These are phyloP conservation scores for Tetracladium setigerum DNA, from an alignment of 495 filamentous ascomycete genomes.

Conservation along the genomic window DNA sequence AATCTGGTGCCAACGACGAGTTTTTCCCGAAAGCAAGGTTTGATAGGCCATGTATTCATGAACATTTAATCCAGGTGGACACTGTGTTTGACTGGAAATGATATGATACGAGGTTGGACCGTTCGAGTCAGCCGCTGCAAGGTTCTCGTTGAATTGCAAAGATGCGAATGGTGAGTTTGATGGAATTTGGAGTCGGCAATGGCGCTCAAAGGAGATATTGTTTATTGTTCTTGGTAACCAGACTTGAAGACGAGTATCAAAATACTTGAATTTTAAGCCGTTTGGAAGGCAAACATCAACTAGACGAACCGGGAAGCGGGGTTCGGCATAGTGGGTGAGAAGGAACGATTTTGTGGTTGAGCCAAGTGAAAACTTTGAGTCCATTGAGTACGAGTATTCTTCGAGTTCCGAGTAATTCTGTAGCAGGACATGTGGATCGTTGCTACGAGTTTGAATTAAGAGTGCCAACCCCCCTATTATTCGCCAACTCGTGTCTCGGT, in stretches of 20 bases:
- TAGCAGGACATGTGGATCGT: conserved; percentile 9
- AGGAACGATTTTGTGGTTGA: conserved; percentile 31
- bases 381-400: conserved; percentile 1
- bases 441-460: not conserved
- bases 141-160: conserved; percentile 11
- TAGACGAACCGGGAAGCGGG: conserved; percentile 22
- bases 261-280: conserved; percentile 25
- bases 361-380: conserved; percentile 22
- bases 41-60: conserved; percentile 47
- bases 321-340: conserved; percentile 23
- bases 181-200: conserved; percentile 23
- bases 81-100: conserved; percentile 43
- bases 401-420: conserved; percentile 18
- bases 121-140: conserved; percentile 15
- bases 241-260: conserved; percentile 18
- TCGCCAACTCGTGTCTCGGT: conserved; percentile 23
- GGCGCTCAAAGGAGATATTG: conserved; percentile 21
- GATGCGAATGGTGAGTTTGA: conserved; percentile 13
- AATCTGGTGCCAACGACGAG: conserved; percentile 39
- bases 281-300: conserved; percentile 21
- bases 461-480: conserved; percentile 19
- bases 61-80: conserved; percentile 35
- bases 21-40: conserved; percentile 33
- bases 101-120: conserved; percentile 47
- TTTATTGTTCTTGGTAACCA: conserved; percentile 12